These are phyloP conservation scores for Fraxinus xanthoxyloides DNA, from an alignment of 305 asterid genomes.

Conservation along the genomic window DNA sequence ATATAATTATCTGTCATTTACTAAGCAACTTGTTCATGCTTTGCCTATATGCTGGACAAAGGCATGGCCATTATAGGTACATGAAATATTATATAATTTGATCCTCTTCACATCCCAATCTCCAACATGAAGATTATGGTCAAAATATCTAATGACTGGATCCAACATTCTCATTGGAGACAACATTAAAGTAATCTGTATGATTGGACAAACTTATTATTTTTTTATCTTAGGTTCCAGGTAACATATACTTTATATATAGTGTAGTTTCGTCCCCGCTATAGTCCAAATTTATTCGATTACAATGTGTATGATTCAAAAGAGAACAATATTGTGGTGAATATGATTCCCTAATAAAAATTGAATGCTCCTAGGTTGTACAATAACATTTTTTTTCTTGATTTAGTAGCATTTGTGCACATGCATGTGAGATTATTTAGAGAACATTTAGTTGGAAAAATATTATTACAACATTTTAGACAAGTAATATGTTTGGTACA, in stretches of 20 bases:
- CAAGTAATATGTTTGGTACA: too few relatives aligned
- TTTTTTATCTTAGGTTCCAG: background rate
- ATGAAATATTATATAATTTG: background rate
- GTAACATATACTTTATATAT: background rate
- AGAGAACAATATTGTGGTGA: background rate
- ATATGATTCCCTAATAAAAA: background rate
- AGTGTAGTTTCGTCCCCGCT: too few relatives aligned
- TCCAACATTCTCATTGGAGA: background rate
- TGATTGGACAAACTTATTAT: background rate
- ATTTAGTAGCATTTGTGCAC: too few relatives aligned
- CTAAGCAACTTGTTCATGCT: background rate
- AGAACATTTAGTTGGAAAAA: too few relatives aligned
- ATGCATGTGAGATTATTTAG: too few relatives aligned
- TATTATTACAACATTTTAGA: too few relatives aligned
- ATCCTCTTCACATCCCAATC: background rate
- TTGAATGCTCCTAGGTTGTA: background rate
- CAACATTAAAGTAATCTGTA: background rate
- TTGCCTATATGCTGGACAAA: background rate
- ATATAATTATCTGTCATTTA: background rate
- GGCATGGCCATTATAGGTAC: background rate
- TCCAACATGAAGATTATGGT: background rate
- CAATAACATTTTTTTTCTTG: too few relatives aligned
- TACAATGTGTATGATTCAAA: background rate
- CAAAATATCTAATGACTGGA: background rate
- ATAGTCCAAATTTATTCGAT: background rate